Percentiles rank a stretch among this genome's conserved stretches.
Evolutionary conservation across 2,329 filamentous ascomycete genomes (phyloP).

Genomic region (Fusarium fujikuroi): DNA sequence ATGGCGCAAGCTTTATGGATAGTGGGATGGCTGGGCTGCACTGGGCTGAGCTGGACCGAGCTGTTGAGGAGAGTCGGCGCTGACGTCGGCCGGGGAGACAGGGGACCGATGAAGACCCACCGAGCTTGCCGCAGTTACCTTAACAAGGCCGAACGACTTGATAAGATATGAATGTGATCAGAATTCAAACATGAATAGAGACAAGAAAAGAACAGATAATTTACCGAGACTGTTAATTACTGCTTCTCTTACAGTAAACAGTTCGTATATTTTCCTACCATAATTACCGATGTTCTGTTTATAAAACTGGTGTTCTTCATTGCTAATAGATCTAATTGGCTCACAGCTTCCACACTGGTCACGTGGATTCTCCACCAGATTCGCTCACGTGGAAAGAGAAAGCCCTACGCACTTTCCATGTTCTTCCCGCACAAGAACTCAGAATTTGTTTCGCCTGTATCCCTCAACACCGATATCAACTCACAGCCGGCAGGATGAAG

Average conservation of each 20-base stretch:
- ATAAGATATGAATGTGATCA: background rate
- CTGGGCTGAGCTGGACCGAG: conserved; percentile 23
- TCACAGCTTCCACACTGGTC: background rate
- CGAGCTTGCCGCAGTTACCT: conserved; percentile 28
- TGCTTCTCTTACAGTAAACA: background rate
- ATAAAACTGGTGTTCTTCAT: background rate
- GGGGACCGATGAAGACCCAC: conserved; percentile 41
- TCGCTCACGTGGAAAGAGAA: conserved; percentile 50
- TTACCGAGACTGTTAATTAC: background rate
- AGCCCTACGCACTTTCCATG: conserved; percentile 50
- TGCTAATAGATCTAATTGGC: conserved; percentile 16
- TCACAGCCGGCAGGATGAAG: conserved; percentile 86
- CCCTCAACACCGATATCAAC: conserved; percentile 58
- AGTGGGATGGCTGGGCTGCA: conserved; percentile 31
- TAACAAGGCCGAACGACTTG: background rate
- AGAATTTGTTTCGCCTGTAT: background rate
- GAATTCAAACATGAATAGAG: background rate
- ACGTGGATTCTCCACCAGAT: conserved; percentile 35
- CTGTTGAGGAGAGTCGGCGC: conserved; percentile 42
- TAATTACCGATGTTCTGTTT: background rate
- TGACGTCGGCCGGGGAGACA: conserved; percentile 48
- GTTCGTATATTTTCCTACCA: background rate
- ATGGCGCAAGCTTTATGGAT: conserved; percentile 23
- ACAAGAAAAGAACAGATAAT: background rate
- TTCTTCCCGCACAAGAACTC: conserved; percentile 52